A percentile compares a stretch with the other conserved stretches of the same genome.
Conservation (phyloP, 331 rosid genomes). For the Telfairia occidentalis region DNA sequence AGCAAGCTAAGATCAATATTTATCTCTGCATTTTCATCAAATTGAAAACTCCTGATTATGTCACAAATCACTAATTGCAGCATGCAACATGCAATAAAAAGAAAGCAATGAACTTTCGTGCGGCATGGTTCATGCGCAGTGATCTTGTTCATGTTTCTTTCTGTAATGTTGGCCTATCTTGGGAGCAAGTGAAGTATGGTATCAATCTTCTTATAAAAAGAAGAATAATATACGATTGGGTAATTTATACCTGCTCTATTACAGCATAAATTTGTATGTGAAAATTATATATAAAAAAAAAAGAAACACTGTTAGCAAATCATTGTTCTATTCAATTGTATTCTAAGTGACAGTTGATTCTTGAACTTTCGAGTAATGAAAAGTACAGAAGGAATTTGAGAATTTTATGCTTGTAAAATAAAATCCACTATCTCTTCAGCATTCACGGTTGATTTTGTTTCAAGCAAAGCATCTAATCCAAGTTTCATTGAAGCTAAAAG, state of each 20-base stretch:
- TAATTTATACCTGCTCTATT: slow-evolving; percentile 2
- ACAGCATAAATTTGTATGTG: background rate
- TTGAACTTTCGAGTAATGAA: background rate
- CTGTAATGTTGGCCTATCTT: background rate
- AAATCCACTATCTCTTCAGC: slow-evolving; percentile 10
- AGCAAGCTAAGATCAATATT: background rate
- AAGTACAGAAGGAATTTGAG: background rate
- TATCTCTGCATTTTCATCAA: background rate
- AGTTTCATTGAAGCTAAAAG: slow-evolving; percentile 19
- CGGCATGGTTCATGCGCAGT: background rate
- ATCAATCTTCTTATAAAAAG: background rate
- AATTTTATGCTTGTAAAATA: background rate
- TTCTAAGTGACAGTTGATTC: slow-evolving; percentile 1
- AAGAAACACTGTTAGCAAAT: background rate
- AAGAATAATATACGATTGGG: background rate
- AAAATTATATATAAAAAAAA: background rate
- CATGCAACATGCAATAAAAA: background rate
- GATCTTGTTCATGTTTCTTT: slow-evolving; percentile 6
- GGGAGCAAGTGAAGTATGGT: background rate
- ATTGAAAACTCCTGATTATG: slow-evolving; percentile 4
- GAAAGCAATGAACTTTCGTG: background rate
- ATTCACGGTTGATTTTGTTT: slow-evolving; percentile 27
- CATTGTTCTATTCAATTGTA: background rate
- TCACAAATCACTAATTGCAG: slow-evolving; percentile 1
- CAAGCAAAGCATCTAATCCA: slow-evolving; percentile 56